Evolutionary conservation across 2,329 filamentous ascomycete species (phyloP).

Genomic region (Graphilbum ipis-grandicollis): DNA sequence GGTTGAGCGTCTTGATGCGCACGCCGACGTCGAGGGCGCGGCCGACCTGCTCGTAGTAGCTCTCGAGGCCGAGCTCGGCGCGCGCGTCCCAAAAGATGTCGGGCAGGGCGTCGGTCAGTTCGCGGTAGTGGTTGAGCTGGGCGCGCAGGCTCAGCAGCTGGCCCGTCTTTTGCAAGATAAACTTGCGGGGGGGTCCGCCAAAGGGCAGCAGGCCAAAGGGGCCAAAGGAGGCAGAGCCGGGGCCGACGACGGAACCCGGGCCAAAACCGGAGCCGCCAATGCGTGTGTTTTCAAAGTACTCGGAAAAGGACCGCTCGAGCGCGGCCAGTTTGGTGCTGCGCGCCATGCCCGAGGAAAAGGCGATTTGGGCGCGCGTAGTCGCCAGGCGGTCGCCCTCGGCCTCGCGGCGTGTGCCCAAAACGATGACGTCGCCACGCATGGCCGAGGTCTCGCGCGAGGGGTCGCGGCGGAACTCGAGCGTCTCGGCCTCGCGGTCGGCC

Average conservation of each 20-base stretch:
- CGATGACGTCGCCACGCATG: slow-evolving; percentile 78
- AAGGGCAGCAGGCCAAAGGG: neutral
- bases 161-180: slow-evolving; percentile 85
- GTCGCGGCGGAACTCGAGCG: slow-evolving; percentile 76
- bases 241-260: slow-evolving; percentile 18
- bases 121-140: slow-evolving; percentile 90
- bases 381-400: slow-evolving; percentile 29
- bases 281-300: slow-evolving; percentile 74
- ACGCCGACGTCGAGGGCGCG: slow-evolving; percentile 80
- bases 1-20: slow-evolving; percentile 78
- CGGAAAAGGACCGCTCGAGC: slow-evolving; percentile 63
- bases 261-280: slow-evolving; percentile 70
- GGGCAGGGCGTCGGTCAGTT: slow-evolving; percentile 84
- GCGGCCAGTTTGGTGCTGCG: slow-evolving; percentile 87
- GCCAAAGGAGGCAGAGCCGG: neutral
- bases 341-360: slow-evolving; percentile 86
- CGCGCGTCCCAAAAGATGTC: slow-evolving; percentile 94
- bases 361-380: slow-evolving; percentile 75
- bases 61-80: slow-evolving; percentile 77
- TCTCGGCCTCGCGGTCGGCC: slow-evolving; percentile 62
- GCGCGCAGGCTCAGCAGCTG: slow-evolving; percentile 79
- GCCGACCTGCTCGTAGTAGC: slow-evolving; percentile 89
- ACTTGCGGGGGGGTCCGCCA: slow-evolving; percentile 42
- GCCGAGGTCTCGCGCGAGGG: slow-evolving; percentile 52
- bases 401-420: slow-evolving; percentile 59